Base-by-base conservation (phyloP, 208 protist genomes). In the Porcisia deanei region DNA sequence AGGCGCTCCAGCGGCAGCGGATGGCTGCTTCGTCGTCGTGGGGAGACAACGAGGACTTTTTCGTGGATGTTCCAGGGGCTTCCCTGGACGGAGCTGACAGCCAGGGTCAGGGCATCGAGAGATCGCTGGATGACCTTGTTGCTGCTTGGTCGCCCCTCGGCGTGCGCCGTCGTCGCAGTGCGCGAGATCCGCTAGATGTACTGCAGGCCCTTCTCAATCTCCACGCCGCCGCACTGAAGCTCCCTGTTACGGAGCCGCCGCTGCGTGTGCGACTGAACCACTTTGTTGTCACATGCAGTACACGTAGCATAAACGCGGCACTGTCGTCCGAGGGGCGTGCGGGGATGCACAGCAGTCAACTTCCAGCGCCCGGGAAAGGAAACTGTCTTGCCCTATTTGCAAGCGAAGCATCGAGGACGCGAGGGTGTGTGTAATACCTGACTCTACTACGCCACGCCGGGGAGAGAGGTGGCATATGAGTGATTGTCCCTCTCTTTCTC, bases 271-370 rank as follows among this genome's bases (percentile, higher is more conserved):
- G 89, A 58, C 80, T 96, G 58, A 76, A 73, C 41, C 88, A 94
- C 77, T 96, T 96, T 85, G 80, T 91, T 16, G 71, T 96, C 41
- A 96, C 92, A 0, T 94, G 90, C 80, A 94, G 90, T 71, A 60
- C 82, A 9, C 87, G 92, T 41, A 88, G 85, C 52, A 87, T 95
- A 57, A 94, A 94, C 49, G 76, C 79, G 18, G 22, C 68, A 9
- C 53, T 53, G 6, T 47, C 76, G 67, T 45, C 41, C 54, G 61
- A 71, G 47, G 45, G 67, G 47, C 18, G 25, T 7, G 12, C 39
- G 18, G 20, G 39, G 20, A 6, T 34, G 39, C 9, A 12, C 61
- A 10, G 39, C 2, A 30, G n/a, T 66, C 20, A 3, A n/a, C 9
- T 47, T 66, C 1, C 61, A 66, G 39, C 20, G 30, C 61, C n/a